A percentile compares a stretch with the other conserved stretches of the same genome.
These are phyloP conservation scores for Spathaspora girioi DNA, from an alignment of 805 yeast genomes.

Conservation along the genomic window DNA sequence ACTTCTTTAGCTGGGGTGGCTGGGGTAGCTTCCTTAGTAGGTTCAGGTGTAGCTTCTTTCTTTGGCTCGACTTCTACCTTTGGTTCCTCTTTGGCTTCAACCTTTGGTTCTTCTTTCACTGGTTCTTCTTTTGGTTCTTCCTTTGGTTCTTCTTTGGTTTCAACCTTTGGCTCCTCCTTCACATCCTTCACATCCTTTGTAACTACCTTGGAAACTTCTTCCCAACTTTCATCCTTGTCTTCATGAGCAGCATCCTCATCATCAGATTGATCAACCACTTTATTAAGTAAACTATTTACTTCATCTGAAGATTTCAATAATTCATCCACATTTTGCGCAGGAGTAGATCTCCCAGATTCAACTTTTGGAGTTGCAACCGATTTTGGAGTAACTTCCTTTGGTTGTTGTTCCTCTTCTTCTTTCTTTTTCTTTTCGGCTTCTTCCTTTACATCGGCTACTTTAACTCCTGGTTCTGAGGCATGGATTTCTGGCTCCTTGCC, in stretches of 20 bases:
- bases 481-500: constrained; percentile 56
- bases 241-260: constrained; percentile 27
- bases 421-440: constrained; percentile 13
- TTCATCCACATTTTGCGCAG: constrained; percentile 30
- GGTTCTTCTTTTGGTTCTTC: constrained; percentile 14
- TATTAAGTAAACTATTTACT: constrained; percentile 32
- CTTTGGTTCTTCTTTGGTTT: constrained; percentile 4
- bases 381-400: constrained; percentile 8
- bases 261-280: constrained; percentile 38
- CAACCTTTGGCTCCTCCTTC: constrained; percentile 1
- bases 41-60: constrained; percentile 2
- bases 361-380: constrained; percentile 7
- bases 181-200: no score
- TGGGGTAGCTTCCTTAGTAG: not conserved
- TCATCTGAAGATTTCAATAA: constrained; percentile 32
- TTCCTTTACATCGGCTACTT: constrained; percentile 17
- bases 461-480: constrained; percentile 34
- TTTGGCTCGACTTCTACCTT: constrained; percentile 13
- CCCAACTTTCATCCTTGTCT: constrained; percentile 39
- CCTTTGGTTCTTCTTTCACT: constrained; percentile 8
- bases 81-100: constrained; percentile 1
- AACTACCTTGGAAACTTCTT: constrained; percentile 25
- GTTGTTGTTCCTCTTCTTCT: constrained; percentile 7
- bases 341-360: constrained; percentile 4
- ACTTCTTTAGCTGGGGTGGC: not conserved